Base-by-base conservation (phyloP, 768 basidiomycete genomes). In the Tricholoma matsutake region DNA sequence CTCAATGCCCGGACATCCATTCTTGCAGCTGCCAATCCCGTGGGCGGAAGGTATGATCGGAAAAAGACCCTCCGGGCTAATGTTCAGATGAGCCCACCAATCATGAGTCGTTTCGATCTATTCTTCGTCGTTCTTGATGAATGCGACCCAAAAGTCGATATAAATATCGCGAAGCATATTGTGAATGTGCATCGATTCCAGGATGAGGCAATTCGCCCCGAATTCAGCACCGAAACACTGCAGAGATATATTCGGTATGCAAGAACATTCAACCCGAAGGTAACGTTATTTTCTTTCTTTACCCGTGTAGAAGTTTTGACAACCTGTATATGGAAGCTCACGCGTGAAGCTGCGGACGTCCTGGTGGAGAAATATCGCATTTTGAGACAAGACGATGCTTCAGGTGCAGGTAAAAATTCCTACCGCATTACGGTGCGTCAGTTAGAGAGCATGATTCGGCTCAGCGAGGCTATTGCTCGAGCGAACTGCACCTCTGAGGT, bases 81-180 rank as follows among this genome's bases (percentile, higher is more conserved):
- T 73, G 87, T 99, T 34, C 92, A 92, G 61, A 98, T 99, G 97
- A 94, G 90, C 56, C 91, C 96, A 0, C 97, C 97, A 1, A 98
- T 99, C 75, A 98, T 99, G 96, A 96, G 94, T 75, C 87, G 97
- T 62, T 99, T 94, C 66, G 97, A 99, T 73, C 71, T 99, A 65
- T 98, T 98, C 81, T 99, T 98, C 71, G 93, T 99, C 58, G 94
- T 99, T 10, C 82, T 99, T 56, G 97, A 99, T 68, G 96, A 99
- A 69, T 98, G 96, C 74, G 88, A 98, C 71, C 91, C 94, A 71
- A 89, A 84, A 72, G 91, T 88, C 62, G 97, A 99, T 69, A 74
- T 93, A 69, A 93, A 94, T 70, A 91, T 99, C 64, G 97, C 97
- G 37, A 87, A 86, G 72, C 97, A 99, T 73, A 98, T 99, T 62